Percentiles rank a stretch among this genome's conserved stretches.
Evolutionary conservation across 2,329 filamentous ascomycete genomes (phyloP).

Genomic region (Trichocomaceae sp.): DNA sequence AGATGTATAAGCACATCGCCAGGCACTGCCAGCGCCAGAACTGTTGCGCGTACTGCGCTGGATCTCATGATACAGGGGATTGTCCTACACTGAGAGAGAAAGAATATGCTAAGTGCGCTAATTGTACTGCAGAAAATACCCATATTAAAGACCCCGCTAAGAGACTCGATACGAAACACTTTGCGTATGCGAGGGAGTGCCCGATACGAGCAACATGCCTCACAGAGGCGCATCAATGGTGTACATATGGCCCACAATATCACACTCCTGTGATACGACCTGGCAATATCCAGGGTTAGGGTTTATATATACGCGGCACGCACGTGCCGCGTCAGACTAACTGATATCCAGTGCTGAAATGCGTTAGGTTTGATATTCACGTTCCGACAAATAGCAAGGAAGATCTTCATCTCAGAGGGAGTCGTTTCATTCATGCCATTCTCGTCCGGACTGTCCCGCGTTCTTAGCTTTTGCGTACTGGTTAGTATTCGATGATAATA

Average conservation of each 20-base stretch:
- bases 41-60: neutral
- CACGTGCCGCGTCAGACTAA: too few relatives aligned
- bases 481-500: too few relatives aligned
- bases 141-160: neutral
- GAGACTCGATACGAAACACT: neutral
- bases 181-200: neutral
- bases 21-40: neutral
- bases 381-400: too few relatives aligned
- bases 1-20: constrained; percentile 6
- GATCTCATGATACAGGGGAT: neutral
- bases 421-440: too few relatives aligned
- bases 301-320: too few relatives aligned
- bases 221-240: neutral
- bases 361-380: too few relatives aligned
- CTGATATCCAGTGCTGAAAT: too few relatives aligned
- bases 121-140: neutral
- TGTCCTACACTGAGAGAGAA: neutral
- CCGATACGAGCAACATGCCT: neutral
- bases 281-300: too few relatives aligned
- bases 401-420: too few relatives aligned
- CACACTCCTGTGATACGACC: too few relatives aligned
- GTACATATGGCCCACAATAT: neutral
- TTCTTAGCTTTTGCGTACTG: too few relatives aligned
- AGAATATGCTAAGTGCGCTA: neutral
- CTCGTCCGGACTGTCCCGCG: too few relatives aligned